Evolutionary conservation across 2,329 filamentous ascomycete genomes (phyloP).

Genomic region (Nothophoma quercina): DNA sequence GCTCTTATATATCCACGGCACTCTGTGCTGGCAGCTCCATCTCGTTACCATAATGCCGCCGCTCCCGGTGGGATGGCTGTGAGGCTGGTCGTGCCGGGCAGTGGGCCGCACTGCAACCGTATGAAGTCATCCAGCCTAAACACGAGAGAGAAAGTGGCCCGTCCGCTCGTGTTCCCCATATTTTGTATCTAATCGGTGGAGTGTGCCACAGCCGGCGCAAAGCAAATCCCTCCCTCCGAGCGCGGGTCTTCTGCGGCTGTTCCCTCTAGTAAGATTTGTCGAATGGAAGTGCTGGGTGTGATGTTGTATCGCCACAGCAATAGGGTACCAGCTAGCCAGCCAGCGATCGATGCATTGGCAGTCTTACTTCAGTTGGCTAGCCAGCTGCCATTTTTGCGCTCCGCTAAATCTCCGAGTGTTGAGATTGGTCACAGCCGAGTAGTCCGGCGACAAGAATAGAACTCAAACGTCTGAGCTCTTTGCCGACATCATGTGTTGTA

Average conservation of each 20-base stretch:
- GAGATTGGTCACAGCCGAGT: slow-evolving; percentile 7
- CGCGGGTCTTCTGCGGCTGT: background rate
- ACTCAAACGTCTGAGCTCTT: background rate
- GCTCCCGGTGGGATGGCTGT: slow-evolving; percentile 1
- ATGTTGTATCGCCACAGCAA: slow-evolving; percentile 13
- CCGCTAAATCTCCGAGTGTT: slow-evolving; percentile 5
- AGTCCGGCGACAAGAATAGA: slow-evolving; percentile 15
- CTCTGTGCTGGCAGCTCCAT: background rate
- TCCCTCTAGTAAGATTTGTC: slow-evolving; percentile 1
- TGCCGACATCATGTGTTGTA: background rate
- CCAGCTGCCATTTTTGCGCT: background rate
- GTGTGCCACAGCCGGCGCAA: slow-evolving; percentile 12
- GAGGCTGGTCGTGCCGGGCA: slow-evolving; percentile 24
- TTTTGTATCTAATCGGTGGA: slow-evolving; percentile 10
- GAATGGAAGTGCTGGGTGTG: slow-evolving; percentile 3
- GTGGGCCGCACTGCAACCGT: slow-evolving; percentile 20
- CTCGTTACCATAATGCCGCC: slow-evolving; percentile 8
- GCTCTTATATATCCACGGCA: slow-evolving; percentile 22
- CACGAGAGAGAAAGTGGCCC: slow-evolving; percentile 19
- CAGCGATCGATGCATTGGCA: background rate
- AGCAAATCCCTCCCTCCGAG: slow-evolving; percentile 1
- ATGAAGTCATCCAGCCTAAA: slow-evolving; percentile 29
- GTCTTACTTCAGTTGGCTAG: background rate
- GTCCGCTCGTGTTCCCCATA: slow-evolving; percentile 20
- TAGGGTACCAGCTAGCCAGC: too few species aligned